Conservation (phyloP, 225 moss, liverwort and hornwort genomes). For the Asterella californica region DNA sequence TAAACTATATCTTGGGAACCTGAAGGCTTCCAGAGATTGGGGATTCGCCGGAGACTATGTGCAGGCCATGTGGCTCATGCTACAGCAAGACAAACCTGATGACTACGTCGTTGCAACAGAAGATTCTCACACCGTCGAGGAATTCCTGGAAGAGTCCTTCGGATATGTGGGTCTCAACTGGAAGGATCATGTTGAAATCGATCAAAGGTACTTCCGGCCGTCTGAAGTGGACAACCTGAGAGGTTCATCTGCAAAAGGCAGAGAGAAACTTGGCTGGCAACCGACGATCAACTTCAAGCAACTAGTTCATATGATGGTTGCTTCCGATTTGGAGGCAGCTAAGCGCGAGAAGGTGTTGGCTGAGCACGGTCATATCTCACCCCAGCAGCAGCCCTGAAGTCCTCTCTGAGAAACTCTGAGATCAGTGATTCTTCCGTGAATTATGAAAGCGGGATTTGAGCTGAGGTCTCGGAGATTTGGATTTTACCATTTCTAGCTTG, state of each 20-base stretch:
- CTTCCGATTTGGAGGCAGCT: constrained; percentile 56
- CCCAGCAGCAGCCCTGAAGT: constrained; percentile 66
- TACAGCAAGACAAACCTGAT: too few relatives aligned
- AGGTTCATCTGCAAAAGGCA: constrained; percentile 57
- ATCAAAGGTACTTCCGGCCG: constrained; percentile 74
- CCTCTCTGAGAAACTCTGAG: too few relatives aligned
- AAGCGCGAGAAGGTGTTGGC: constrained; percentile 73
- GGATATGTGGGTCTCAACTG: constrained; percentile 58
- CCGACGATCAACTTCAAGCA: constrained; percentile 62
- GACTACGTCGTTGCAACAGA: constrained; percentile 72
- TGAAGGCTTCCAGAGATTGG: constrained; percentile 88
- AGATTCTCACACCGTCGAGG: constrained; percentile 76
- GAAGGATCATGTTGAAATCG: constrained; percentile 78
- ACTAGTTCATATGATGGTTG: constrained; percentile 75
- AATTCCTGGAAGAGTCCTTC: constrained; percentile 67
- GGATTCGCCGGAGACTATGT: constrained; percentile 77
- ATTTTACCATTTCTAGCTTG: too few relatives aligned
- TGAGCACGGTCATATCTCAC: constrained; percentile 60
- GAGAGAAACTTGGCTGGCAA: constrained; percentile 44
- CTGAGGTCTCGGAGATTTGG: too few relatives aligned
- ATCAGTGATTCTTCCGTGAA: too few relatives aligned
- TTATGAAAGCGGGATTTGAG: too few relatives aligned
- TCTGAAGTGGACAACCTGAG: constrained; percentile 71
- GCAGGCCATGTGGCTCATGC: constrained; percentile 64
- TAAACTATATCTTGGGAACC: constrained; percentile 78